phyloP scores from a whole-genome alignment of 495 filamentous ascomycete genomes.

The Neurospora pannonica region DNA sequence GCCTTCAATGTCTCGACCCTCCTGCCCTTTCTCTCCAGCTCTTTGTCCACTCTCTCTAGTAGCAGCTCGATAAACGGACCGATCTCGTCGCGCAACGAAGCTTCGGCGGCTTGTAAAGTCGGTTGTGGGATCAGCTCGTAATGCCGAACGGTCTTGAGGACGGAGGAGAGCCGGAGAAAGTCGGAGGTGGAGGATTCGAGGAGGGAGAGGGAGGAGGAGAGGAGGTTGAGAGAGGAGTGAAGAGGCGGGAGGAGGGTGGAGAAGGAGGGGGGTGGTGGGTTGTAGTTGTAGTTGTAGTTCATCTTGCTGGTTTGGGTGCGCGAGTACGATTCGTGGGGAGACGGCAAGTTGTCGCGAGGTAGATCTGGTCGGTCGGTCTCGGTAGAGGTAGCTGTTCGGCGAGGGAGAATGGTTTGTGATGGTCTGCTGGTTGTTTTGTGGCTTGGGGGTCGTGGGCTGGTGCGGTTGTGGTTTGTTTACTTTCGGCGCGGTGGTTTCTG shows the following conservation, averaged over 20 bases:
- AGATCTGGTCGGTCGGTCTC: not conserved
- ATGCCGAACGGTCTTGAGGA: slow-evolving; percentile 42
- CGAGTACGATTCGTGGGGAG: not conserved
- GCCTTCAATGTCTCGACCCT: slow-evolving; percentile 40
- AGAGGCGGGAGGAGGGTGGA: not conserved
- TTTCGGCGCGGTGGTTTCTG: not conserved
- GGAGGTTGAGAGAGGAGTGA: not conserved
- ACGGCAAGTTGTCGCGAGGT: not conserved
- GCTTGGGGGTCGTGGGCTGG: not conserved
- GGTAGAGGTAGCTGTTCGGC: not conserved
- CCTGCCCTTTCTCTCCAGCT: slow-evolving; percentile 35
- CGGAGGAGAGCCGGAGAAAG: slow-evolving; percentile 34
- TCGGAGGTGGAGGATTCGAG: slow-evolving; percentile 42
- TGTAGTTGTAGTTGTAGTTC: not conserved
- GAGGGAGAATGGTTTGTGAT: not conserved
- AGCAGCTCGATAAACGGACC: slow-evolving; percentile 35
- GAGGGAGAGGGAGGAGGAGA: slow-evolving; percentile 33
- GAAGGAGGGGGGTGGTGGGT: not conserved
- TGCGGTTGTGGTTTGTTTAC: not conserved
- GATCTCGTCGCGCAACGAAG: slow-evolving; percentile 42
- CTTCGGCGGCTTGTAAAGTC: slow-evolving; percentile 36
- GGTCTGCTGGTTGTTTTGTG: not conserved
- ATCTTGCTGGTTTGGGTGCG: not conserved
- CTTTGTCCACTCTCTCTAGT: slow-evolving; percentile 38
- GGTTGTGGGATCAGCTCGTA: slow-evolving; percentile 44